A percentile compares a stretch with the other conserved stretches of the same genome.
Evolutionary conservation across 2,329 filamentous ascomycete species (phyloP).

Genomic region (Trichoderma sp.): DNA sequence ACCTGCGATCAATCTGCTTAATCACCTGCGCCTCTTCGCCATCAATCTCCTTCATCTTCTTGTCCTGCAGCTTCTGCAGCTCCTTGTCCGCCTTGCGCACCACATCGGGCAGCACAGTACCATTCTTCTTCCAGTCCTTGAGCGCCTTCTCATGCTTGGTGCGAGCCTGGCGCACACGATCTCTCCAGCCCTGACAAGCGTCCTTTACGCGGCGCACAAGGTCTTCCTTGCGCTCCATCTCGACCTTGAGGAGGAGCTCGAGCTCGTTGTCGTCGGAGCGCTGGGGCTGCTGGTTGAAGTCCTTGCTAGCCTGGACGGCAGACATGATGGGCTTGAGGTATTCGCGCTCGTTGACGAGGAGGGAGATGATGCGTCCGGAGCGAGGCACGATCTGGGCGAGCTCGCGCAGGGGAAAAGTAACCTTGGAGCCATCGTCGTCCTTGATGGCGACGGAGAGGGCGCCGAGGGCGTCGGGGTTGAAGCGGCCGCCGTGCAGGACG

Average conservation of each 20-base stretch:
- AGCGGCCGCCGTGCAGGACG: conserved; percentile 46
- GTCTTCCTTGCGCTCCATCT: conserved; percentile 51
- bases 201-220: conserved; percentile 44
- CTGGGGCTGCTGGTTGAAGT: conserved; percentile 62
- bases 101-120: conserved; percentile 45
- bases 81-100: conserved; percentile 47
- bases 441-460: conserved; percentile 42
- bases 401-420: conserved; percentile 50
- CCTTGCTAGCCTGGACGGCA: conserved; percentile 49
- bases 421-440: conserved; percentile 24
- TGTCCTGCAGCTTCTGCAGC: conserved; percentile 50
- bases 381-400: conserved; percentile 54
- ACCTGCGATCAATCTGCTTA: conserved; percentile 37
- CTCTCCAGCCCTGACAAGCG: conserved; percentile 49
- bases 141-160: conserved; percentile 48
- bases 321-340: conserved; percentile 55
- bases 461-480: conserved; percentile 51
- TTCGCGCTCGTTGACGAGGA: conserved; percentile 41
- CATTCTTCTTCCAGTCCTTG: conserved; percentile 48
- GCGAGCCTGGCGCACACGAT: conserved; percentile 46
- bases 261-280: conserved; percentile 56
- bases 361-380: conserved; percentile 39
- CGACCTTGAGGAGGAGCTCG: conserved; percentile 54
- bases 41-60: conserved; percentile 51
- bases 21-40: conserved; percentile 48